These are phyloP conservation scores for Circinella minor DNA, from an alignment of 371 early-diverging fungal species.

Conservation along the genomic window DNA sequence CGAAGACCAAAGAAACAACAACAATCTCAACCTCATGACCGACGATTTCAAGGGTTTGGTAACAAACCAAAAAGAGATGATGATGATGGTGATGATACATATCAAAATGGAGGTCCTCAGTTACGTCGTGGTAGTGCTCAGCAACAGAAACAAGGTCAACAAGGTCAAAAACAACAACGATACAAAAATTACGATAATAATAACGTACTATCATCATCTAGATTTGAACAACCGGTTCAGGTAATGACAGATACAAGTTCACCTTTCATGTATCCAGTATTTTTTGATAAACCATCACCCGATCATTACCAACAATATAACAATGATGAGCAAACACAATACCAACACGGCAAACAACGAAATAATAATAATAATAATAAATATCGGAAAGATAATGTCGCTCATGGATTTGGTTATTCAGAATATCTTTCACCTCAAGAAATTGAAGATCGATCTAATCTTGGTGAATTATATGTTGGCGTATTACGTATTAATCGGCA, in stretches of 20 bases:
- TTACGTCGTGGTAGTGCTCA: background rate
- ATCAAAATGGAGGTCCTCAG: background rate
- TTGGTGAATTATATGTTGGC: conserved; percentile 40
- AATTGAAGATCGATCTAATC: conserved; percentile 13
- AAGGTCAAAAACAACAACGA: background rate
- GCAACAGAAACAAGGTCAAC: background rate
- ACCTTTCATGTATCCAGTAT: conserved; percentile 18
- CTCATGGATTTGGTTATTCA: conserved; percentile 18
- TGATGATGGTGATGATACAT: background rate
- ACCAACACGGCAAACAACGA: background rate
- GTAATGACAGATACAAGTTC: conserved; percentile 7
- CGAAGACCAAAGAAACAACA: background rate
- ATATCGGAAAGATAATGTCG: conserved; percentile 26
- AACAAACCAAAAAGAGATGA: background rate
- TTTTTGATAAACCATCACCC: conserved; percentile 8
- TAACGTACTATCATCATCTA: background rate
- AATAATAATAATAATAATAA: background rate
- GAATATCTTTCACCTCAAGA: conserved; percentile 28
- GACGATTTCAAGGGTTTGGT: background rate
- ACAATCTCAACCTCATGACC: conserved; percentile 5
- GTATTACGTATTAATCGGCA: conserved; percentile 70
- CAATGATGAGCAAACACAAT: background rate
- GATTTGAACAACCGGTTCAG: background rate
- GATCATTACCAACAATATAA: conserved; percentile 18
- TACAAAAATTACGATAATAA: background rate